phyloP scores from a whole-genome alignment of 2,329 filamentous ascomycete genomes.

The Tolypocladium ophioglossoides region DNA sequence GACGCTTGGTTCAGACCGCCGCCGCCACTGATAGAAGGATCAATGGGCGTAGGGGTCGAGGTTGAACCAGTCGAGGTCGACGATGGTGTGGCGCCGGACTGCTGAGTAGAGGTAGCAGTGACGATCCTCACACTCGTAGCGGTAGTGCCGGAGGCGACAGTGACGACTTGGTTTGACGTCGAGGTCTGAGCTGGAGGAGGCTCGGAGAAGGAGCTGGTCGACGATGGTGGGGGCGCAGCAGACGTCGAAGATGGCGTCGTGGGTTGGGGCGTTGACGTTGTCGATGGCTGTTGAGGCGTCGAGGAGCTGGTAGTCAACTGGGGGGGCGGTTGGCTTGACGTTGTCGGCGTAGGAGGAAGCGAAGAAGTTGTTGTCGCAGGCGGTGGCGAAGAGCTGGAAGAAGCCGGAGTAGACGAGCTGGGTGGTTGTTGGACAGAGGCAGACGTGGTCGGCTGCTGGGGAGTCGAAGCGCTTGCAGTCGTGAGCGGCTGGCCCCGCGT shows the following conservation, averaged over 20 bases:
- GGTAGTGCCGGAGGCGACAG: slow-evolving; percentile 11
- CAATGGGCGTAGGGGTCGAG: slow-evolving; percentile 18
- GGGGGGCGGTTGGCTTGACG: slow-evolving; percentile 2
- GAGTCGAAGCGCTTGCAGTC: background rate
- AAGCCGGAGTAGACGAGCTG: slow-evolving; percentile 1
- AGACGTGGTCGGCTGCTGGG: slow-evolving; percentile 3
- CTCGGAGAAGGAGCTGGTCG: slow-evolving; percentile 8
- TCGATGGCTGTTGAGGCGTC: background rate
- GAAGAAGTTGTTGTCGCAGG: slow-evolving; percentile 3
- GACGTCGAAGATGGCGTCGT: slow-evolving; percentile 7
- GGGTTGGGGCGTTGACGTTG: slow-evolving; percentile 1
- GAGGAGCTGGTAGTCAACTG: slow-evolving; percentile 1
- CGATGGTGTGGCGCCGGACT: slow-evolving; percentile 2
- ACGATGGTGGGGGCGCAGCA: background rate
- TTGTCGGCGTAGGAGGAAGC: slow-evolving; percentile 2
- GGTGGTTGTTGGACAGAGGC: background rate
- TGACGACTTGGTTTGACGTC: slow-evolving; percentile 11
- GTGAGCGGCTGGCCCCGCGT: background rate
- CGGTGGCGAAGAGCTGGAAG: background rate
- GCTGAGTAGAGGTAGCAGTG: slow-evolving; percentile 13
- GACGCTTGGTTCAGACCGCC: slow-evolving; percentile 48
- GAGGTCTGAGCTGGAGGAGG: slow-evolving; percentile 1
- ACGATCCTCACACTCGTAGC: slow-evolving; percentile 12
- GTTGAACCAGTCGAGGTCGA: slow-evolving; percentile 14
- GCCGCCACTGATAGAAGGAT: slow-evolving; percentile 14